Percentiles rank a stretch among this genome's conserved stretches.
These are phyloP conservation scores for Aspergillus jensenii DNA, from an alignment of 2,329 filamentous ascomycete species.

Conservation along the genomic window DNA sequence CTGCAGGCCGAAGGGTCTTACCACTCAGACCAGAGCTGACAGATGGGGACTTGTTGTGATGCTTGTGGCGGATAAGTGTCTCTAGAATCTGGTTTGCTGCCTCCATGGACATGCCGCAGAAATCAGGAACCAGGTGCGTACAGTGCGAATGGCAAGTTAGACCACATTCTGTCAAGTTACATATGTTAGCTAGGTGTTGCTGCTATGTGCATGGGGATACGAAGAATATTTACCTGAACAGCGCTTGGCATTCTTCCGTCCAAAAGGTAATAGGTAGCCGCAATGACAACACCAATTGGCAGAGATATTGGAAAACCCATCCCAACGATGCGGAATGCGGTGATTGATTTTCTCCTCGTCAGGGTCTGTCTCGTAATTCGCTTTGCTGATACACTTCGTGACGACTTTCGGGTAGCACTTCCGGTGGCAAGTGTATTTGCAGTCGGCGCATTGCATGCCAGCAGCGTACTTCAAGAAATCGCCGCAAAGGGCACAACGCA, in stretches of 20 bases:
- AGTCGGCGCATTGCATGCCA: conserved; percentile 98
- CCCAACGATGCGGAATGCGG: conserved; percentile 95
- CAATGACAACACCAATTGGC: conserved; percentile 99
- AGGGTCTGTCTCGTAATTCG: conserved; percentile 95
- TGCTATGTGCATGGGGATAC: background rate
- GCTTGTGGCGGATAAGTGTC: conserved; percentile 78
- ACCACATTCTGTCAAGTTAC: conserved; percentile 66
- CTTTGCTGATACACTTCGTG: conserved; percentile 99
- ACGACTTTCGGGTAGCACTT: conserved; percentile 97
- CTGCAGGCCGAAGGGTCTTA: conserved; percentile 62
- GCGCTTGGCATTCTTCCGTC: conserved; percentile 90
- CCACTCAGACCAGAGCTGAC: conserved; percentile 59
- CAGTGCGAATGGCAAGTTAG: conserved; percentile 90
- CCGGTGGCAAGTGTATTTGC: conserved; percentile 98
- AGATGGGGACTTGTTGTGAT: conserved; percentile 60
- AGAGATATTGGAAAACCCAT: conserved; percentile 94
- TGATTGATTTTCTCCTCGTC: conserved; percentile 99
- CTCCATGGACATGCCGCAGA: conserved; percentile 99
- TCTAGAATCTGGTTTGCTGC: conserved; percentile 91
- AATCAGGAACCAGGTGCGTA: conserved; percentile 93
- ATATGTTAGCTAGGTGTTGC: background rate
- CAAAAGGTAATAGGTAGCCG: conserved; percentile 91
- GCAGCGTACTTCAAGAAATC: conserved; percentile 98
- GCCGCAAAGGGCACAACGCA: conserved; percentile 96
- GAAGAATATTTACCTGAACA: conserved; percentile 65